Evolutionary conservation across 192 early-diverging fungal species (phyloP).

Genomic region (Coemansia sp.): DNA sequence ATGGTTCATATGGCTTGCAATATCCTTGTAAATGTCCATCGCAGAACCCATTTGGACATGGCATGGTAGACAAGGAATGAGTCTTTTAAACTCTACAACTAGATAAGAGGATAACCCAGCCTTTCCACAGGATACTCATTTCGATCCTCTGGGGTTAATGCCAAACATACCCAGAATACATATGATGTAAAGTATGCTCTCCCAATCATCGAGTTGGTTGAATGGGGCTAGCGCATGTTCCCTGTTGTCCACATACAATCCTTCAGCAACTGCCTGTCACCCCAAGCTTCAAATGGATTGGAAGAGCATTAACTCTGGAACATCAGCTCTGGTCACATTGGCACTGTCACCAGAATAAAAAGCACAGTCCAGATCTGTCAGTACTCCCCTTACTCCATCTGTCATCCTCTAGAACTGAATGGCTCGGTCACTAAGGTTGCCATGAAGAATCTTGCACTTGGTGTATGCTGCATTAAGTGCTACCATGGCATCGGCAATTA

Average conservation of each 20-base stretch:
- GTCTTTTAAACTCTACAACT: no score
- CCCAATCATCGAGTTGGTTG: background rate
- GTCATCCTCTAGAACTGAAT: background rate
- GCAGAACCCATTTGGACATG: no score
- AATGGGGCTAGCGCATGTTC: no score
- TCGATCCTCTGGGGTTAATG: background rate
- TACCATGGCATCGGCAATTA: background rate
- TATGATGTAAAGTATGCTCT: background rate
- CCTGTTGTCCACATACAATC: no score
- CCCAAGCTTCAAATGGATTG: conserved; percentile 30
- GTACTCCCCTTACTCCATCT: background rate
- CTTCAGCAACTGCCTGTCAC: no score
- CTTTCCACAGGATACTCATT: no score
- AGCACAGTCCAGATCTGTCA: background rate
- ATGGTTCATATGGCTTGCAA: no score
- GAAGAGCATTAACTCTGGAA: conserved; percentile 13
- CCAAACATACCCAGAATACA: background rate
- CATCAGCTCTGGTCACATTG: background rate
- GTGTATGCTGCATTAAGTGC: background rate
- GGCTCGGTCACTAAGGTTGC: background rate
- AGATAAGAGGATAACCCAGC: no score
- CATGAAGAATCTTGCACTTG: background rate
- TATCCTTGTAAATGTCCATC: no score
- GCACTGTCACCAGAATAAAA: background rate
- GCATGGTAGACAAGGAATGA: no score